Conservation (phyloP, 164 flowering plant species). For the Vitis labrusca region DNA sequence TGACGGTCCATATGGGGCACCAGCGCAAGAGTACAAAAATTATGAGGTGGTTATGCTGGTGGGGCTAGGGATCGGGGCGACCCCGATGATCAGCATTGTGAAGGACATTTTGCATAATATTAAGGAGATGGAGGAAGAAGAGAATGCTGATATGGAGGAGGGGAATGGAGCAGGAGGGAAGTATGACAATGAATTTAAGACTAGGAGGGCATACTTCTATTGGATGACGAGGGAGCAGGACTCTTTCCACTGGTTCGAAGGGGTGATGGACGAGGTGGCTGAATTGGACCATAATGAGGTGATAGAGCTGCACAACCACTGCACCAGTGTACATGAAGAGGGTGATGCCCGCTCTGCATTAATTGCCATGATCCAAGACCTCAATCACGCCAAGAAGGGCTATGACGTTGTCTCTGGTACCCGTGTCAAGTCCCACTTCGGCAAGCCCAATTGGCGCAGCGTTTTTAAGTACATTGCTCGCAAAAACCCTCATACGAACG, state of each 20-base stretch:
- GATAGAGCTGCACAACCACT: slow-evolving; percentile 4
- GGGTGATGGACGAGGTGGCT: slow-evolving; percentile 4
- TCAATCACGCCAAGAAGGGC: slow-evolving; percentile 1
- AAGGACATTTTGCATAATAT: slow-evolving; percentile 1
- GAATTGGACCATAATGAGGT: not conserved
- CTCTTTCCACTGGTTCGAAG: not conserved
- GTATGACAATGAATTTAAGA: not conserved
- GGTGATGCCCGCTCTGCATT: slow-evolving; percentile 2
- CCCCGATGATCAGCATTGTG: slow-evolving; percentile 2
- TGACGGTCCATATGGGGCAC: slow-evolving; percentile 3
- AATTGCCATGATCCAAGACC: not conserved
- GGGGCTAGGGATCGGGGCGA: slow-evolving; percentile 6
- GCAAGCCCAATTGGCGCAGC: slow-evolving; percentile 1
- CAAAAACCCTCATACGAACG: not conserved
- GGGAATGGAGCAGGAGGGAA: not conserved
- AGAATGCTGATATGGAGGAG: not conserved
- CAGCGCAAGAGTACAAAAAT: slow-evolving; percentile 4
- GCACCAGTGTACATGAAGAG: not conserved
- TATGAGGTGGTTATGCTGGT: not conserved
- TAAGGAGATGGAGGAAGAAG: not conserved
- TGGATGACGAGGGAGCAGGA: slow-evolving; percentile 4
- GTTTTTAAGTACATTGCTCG: not conserved
- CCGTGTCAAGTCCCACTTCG: not conserved
- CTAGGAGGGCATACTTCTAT: not conserved
- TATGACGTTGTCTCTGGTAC: slow-evolving; percentile 3